Evolutionary conservation across 1,284 basidiomycete species (phyloP).

Genomic region (Peniophora sp.): DNA sequence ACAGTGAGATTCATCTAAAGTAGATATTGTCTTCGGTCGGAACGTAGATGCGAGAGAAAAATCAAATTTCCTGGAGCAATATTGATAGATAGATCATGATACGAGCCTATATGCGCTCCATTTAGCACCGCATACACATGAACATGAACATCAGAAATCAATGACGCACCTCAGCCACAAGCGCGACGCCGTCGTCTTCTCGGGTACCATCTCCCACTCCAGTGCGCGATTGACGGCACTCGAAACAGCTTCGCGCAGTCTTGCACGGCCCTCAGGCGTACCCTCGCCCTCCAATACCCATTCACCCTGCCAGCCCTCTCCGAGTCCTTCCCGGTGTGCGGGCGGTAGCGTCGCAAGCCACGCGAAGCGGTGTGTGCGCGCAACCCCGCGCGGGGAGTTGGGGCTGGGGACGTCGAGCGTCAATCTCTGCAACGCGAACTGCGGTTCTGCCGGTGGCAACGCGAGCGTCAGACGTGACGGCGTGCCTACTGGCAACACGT

Average conservation of each 20-base stretch:
- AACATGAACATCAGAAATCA: no score
- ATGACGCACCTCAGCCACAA: slow-evolving; percentile 55
- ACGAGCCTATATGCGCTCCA: no score
- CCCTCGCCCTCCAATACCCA: slow-evolving; percentile 73
- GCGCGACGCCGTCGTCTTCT: slow-evolving; percentile 48
- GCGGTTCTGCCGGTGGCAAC: slow-evolving; percentile 29
- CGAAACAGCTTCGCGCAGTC: slow-evolving; percentile 44
- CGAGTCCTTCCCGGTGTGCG: slow-evolving; percentile 34
- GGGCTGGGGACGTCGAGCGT: slow-evolving; percentile 44
- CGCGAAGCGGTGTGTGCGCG: slow-evolving; percentile 45
- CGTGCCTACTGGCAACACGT: slow-evolving; percentile 44
- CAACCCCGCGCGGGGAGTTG: slow-evolving; percentile 47
- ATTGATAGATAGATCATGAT: no score
- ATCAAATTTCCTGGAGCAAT: no score
- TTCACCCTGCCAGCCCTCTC: slow-evolving; percentile 64
- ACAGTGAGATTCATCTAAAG: no score
- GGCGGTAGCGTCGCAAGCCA: slow-evolving; percentile 53
- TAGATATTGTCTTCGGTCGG: no score
- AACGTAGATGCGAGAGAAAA: no score
- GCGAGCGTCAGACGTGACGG: slow-evolving; percentile 41
- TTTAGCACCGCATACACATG: no score
- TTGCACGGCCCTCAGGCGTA: slow-evolving; percentile 54
- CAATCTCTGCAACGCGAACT: slow-evolving; percentile 36
- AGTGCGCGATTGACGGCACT: slow-evolving; percentile 27
- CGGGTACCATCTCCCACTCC: slow-evolving; percentile 54